These are phyloP conservation scores for Thamnidium elegans DNA, from an alignment of 192 early-diverging fungal species.

Conservation along the genomic window DNA sequence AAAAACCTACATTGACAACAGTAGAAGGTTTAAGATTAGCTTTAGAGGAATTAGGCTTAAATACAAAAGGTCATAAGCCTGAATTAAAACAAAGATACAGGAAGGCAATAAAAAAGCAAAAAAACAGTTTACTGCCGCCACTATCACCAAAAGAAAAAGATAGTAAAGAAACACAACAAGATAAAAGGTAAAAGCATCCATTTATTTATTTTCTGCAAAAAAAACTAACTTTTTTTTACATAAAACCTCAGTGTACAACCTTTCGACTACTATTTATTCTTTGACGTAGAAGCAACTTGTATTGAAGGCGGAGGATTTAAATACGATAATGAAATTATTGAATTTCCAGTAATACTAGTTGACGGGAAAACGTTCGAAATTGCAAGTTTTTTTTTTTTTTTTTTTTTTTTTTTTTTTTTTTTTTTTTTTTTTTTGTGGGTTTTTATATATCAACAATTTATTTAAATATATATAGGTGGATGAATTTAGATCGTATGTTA, in stretches of 20 bases:
- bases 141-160: neutral
- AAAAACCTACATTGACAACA: constrained; percentile 1
- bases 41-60: constrained; percentile 44
- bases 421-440: too few species aligned
- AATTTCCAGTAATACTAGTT: constrained; percentile 77
- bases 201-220: neutral
- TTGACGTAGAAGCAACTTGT: constrained; percentile 86
- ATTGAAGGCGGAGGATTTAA: constrained; percentile 49
- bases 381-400: constrained; percentile 48
- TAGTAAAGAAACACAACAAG: neutral
- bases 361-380: constrained; percentile 58
- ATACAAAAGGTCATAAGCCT: constrained; percentile 42
- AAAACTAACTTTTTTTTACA: neutral
- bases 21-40: constrained; percentile 42
- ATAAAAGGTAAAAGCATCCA: neutral
- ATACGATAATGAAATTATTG: constrained; percentile 82
- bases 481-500: constrained; percentile 73
- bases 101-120: constrained; percentile 21
- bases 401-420: constrained; percentile 12
- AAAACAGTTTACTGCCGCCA: neutral
- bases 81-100: constrained; percentile 47
- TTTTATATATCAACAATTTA: neutral
- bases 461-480: constrained; percentile 42
- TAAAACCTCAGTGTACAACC: constrained; percentile 33
- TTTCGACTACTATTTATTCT: constrained; percentile 66